These are phyloP conservation scores for Colletotrichum salicis DNA, from an alignment of 2,329 filamentous ascomycete genomes.

Conservation along the genomic window DNA sequence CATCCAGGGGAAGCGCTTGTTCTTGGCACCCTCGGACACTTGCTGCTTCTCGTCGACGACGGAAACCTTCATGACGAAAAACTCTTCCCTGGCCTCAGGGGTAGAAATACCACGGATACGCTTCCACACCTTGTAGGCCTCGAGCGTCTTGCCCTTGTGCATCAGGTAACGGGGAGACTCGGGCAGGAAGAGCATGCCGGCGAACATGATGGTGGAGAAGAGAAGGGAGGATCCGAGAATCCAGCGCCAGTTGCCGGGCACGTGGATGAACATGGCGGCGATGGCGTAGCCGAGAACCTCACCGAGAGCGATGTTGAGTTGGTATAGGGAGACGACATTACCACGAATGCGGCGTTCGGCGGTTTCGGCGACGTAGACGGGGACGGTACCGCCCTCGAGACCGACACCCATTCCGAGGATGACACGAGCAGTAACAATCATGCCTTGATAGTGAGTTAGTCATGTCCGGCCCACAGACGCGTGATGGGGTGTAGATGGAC, in stretches of 20 bases:
- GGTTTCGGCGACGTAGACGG: slow-evolving; percentile 79
- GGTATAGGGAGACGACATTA: slow-evolving; percentile 79
- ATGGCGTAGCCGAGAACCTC: slow-evolving; percentile 80
- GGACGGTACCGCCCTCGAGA: slow-evolving; percentile 78
- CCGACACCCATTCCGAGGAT: slow-evolving; percentile 78
- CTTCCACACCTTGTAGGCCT: slow-evolving; percentile 73
- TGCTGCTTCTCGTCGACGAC: slow-evolving; percentile 67
- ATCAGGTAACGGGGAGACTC: slow-evolving; percentile 76
- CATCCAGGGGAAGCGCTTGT: slow-evolving; percentile 73
- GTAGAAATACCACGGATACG: slow-evolving; percentile 71
- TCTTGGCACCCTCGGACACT: slow-evolving; percentile 60
- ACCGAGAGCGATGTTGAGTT: slow-evolving; percentile 80
- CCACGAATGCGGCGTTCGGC: slow-evolving; percentile 75
- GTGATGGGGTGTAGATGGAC: background rate
- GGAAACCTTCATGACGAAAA: slow-evolving; percentile 76
- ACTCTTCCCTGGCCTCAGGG: slow-evolving; percentile 72
- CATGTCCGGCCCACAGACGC: slow-evolving; percentile 30
- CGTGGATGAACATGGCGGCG: slow-evolving; percentile 77
- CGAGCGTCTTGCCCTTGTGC: slow-evolving; percentile 64
- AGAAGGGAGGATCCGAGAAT: slow-evolving; percentile 78
- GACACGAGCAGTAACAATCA: slow-evolving; percentile 76
- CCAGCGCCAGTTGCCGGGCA: slow-evolving; percentile 77
- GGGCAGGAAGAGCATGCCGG: slow-evolving; percentile 77
- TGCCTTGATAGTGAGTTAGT: slow-evolving; percentile 46
- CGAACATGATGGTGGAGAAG: slow-evolving; percentile 59